Percentiles rank a stretch among this genome's conserved stretches.
Evolutionary conservation across 306 rosid species (phyloP).

Genomic region (Rosa chinensis): DNA sequence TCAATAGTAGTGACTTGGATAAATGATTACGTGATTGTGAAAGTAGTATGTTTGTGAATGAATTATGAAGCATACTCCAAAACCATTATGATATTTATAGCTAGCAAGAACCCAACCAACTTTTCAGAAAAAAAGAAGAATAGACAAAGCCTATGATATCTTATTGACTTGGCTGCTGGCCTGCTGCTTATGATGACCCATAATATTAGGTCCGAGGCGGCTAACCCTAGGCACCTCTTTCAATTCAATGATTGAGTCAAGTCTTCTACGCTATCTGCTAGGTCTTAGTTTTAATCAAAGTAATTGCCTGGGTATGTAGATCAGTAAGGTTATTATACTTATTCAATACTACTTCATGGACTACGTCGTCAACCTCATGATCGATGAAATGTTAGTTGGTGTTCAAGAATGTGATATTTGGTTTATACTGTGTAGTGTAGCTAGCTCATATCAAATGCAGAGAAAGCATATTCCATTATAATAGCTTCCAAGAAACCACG

Average conservation of each 20-base stretch:
- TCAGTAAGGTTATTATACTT: too few species aligned
- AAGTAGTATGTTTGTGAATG: background rate
- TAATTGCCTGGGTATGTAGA: too few species aligned
- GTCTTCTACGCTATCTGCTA: background rate
- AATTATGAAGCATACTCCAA: background rate
- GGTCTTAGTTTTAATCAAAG: too few species aligned
- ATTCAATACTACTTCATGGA: too few species aligned
- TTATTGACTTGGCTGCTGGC: background rate
- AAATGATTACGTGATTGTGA: background rate
- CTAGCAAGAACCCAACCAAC: background rate
- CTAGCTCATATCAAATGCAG: too few species aligned
- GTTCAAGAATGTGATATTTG: too few species aligned
- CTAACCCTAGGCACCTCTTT: background rate
- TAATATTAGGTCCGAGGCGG: background rate
- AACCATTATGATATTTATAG: background rate
- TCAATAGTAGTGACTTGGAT: background rate
- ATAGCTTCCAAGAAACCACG: too few species aligned
- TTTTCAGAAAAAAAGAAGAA: background rate
- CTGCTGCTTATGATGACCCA: background rate
- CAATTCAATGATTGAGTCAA: too few species aligned
- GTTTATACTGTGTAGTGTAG: too few species aligned
- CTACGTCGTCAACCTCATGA: too few species aligned
- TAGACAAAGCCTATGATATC: background rate
- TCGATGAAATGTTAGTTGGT: too few species aligned
- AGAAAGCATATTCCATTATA: too few species aligned